A percentile compares a stretch with the other conserved stretches of the same genome.
phyloP scores from a whole-genome alignment of 805 yeast species.

The Saccharomycopsis sp. region DNA sequence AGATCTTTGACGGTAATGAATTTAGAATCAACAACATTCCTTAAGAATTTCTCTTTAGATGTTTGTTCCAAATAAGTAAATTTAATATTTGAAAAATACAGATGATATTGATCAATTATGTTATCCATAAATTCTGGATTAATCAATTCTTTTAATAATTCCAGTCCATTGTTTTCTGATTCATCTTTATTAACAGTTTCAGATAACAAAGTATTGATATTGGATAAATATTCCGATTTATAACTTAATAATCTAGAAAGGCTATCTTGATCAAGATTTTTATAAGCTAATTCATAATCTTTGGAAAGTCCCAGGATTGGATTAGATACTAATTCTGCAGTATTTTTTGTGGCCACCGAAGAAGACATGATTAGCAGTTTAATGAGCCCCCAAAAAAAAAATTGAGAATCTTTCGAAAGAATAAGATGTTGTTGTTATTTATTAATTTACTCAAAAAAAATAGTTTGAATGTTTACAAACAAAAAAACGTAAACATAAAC shows the following conservation, averaged over 20 bases:
- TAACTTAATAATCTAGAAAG: slow-evolving; percentile 7
- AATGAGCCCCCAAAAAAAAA: neutral
- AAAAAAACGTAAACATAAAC: neutral
- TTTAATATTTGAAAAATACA: slow-evolving; percentile 16
- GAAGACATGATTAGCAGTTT: no score
- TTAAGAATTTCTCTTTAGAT: slow-evolving; percentile 16
- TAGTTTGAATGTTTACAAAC: neutral
- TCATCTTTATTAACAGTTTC: slow-evolving; percentile 4
- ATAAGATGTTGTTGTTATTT: no score
- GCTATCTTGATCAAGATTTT: slow-evolving; percentile 10
- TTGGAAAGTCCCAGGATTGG: slow-evolving; percentile 5
- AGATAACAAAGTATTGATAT: slow-evolving; percentile 8
- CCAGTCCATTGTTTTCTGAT: neutral
- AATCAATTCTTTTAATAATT: slow-evolving; percentile 7
- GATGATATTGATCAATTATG: slow-evolving; percentile 12
- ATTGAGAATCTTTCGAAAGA: neutral
- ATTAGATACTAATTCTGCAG: neutral
- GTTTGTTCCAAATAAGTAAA: slow-evolving; percentile 17
- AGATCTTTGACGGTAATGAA: slow-evolving; percentile 14
- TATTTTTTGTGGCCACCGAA: no score
- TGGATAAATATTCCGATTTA: slow-evolving; percentile 13
- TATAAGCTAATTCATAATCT: slow-evolving; percentile 9
- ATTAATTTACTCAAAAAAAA: no score
- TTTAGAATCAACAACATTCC: slow-evolving; percentile 11
- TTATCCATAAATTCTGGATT: slow-evolving; percentile 11